Evolutionary conservation across 2,329 filamentous ascomycete species (phyloP), one percentile per base, ranked within the genome.

Genomic region (Penicillium sp.): DNA sequence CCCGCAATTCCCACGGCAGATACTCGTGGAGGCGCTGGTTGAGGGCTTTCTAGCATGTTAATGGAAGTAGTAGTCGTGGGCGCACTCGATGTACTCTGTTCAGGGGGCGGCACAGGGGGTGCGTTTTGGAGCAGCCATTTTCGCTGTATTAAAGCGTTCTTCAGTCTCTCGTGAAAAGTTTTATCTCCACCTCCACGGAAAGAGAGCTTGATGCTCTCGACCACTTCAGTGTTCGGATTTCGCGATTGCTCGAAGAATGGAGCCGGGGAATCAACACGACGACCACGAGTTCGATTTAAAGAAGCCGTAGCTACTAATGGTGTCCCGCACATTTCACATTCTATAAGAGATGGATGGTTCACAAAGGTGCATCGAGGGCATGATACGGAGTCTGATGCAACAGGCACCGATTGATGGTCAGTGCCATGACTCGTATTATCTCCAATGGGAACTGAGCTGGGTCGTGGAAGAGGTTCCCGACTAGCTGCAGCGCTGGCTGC

Each of bases 111-210:
- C 19, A 95, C 86, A 0, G 93, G 92, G 1, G 95, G 95, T 0
- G 95, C 95, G 68, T 90, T 88, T 55, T 95, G 90, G 0, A 97
- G 82, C 3, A 99, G 82, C 95, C 95, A 99, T 80, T 98, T 98
- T 14, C 95, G 86, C 73, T 99, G 95, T 2, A 92, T 87, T 74
- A 98, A 84, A 9, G 92, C 90, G 7, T 87, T 87, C 69, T 96
- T 98, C 2, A 99, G 80, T 48, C 93, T 84, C 66, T 98, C 95
- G 64, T 90, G 87, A 63, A 99, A 96, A 6, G 91, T 88, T 74
- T 92, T 93, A 59, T 93, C 93, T 0, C 95, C 95, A 2, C 93
- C 93, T 33, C 82, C 85, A 31, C 95, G 88, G 66, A 99, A 99
- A 0, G 95, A 98, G 39, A 99, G 79, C 72, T 97, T 99, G 66